These are phyloP conservation scores for Mychonastes homosphaera DNA, from an alignment of 139 green algal genomes.

Conservation along the genomic window DNA sequence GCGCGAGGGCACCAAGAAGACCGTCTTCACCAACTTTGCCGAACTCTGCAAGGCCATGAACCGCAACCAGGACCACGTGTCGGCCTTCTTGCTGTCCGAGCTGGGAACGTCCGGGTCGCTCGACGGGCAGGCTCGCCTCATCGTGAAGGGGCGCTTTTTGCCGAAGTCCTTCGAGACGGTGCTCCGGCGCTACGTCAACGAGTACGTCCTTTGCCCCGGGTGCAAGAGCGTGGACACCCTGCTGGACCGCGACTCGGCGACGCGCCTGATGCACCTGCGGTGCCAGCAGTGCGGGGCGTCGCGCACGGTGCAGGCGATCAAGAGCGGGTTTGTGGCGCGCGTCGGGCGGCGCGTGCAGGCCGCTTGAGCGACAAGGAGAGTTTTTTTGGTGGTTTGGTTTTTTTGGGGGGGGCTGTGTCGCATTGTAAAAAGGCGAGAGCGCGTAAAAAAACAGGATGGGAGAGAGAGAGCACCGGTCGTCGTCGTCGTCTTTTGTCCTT, in stretches of 20 bases:
- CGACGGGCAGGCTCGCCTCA: constrained; percentile 88
- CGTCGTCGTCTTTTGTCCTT: no score
- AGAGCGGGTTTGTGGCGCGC: constrained; percentile 86
- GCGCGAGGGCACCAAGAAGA: constrained; percentile 99
- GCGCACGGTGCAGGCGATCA: constrained; percentile 82
- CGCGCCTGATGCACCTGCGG: constrained; percentile 81
- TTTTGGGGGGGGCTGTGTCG: no score
- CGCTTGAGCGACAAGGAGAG: no score
- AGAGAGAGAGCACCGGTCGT: no score
- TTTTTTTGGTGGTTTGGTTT: no score
- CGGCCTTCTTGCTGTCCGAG: constrained; percentile 86
- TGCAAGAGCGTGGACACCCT: constrained; percentile 96
- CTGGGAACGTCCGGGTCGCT: constrained; percentile 80
- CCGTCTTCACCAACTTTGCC: constrained; percentile 99
- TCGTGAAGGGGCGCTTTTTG: constrained; percentile 95
- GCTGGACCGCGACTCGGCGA: constrained; percentile 76
- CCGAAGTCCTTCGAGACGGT: constrained; percentile 97
- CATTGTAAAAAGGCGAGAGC: no score
- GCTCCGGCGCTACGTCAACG: constrained; percentile 92
- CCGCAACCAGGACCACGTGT: constrained; percentile 50
- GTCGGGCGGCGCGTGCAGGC: constrained; percentile 26
- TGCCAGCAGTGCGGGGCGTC: constrained; percentile 87
- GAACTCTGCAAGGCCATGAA: constrained; percentile 90
- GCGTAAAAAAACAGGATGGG: no score
- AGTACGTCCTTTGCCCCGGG: constrained; percentile 95